Conservation (phyloP, 805 yeast species). For the Wickerhamomyces xylosicus region DNA sequence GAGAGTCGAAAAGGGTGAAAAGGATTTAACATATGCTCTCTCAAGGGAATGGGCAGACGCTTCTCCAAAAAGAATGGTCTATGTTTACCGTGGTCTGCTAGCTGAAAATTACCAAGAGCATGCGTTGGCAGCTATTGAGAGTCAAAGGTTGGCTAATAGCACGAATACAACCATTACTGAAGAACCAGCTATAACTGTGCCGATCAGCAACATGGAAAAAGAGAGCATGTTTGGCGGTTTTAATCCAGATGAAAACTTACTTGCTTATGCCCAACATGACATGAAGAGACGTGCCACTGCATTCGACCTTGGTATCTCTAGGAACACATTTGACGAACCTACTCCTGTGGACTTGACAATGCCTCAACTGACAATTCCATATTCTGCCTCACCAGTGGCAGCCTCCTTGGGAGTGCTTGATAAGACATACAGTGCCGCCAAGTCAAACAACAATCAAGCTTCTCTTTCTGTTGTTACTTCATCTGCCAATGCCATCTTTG, state of each 20-base stretch:
- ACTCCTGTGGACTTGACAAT: constrained; percentile 26
- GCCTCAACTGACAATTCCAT: constrained; percentile 47
- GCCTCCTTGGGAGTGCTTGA: constrained; percentile 39
- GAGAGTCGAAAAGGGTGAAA: constrained; percentile 76
- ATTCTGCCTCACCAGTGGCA: constrained; percentile 69
- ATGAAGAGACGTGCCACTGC: constrained; percentile 41
- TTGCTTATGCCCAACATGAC: constrained; percentile 7
- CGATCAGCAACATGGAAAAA: constrained; percentile 4
- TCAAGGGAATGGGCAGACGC: constrained; percentile 90
- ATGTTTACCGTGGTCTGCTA: constrained; percentile 70
- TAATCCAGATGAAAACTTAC: constrained; percentile 9
- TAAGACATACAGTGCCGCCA: constrained; percentile 11
- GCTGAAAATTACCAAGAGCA: constrained; percentile 68
- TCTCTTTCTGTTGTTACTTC: constrained; percentile 1
- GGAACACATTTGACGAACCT: constrained; percentile 25
- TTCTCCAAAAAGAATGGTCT: constrained; percentile 82
- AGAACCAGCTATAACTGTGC: background rate
- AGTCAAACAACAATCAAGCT: background rate
- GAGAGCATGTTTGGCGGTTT: constrained; percentile 15
- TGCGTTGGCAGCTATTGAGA: constrained; percentile 55
- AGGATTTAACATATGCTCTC: constrained; percentile 58
- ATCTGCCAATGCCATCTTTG: constrained; percentile 23
- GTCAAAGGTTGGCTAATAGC: constrained; percentile 25
- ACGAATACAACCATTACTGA: constrained; percentile 8
- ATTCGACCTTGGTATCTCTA: constrained; percentile 37